These are phyloP conservation scores for Phytomonas sp. DNA, from an alignment of 208 protist genomes.

Conservation along the genomic window DNA sequence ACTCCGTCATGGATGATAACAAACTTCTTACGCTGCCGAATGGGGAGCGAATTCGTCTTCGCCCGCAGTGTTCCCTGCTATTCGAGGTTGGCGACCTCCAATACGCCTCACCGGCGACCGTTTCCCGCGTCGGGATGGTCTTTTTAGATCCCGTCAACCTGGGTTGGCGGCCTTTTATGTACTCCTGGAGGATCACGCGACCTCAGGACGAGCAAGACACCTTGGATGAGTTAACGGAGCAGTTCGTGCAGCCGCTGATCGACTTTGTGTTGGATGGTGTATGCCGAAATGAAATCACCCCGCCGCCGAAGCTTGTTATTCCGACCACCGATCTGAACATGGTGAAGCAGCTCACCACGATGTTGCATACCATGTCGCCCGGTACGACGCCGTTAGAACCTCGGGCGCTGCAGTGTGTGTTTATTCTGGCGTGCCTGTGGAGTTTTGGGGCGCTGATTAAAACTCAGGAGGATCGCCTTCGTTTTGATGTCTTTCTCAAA, in stretches of 20 bases:
- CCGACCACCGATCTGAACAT: slow-evolving; percentile 90
- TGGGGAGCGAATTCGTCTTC: slow-evolving; percentile 96
- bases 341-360: slow-evolving; percentile 91
- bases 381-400: slow-evolving; percentile 73
- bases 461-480: slow-evolving; percentile 56
- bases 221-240: slow-evolving; percentile 87
- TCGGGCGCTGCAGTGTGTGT: slow-evolving; percentile 90
- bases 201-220: slow-evolving; percentile 86
- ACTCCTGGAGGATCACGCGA: slow-evolving; percentile 85
- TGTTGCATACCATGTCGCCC: slow-evolving; percentile 84
- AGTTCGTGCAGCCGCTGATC: slow-evolving; percentile 90
- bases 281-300: slow-evolving; percentile 46
- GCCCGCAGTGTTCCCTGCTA: slow-evolving; percentile 92
- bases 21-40: slow-evolving; percentile 98
- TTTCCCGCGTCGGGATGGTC: slow-evolving; percentile 99
- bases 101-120: slow-evolving; percentile 98
- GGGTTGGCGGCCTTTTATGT: slow-evolving; percentile 92
- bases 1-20: slow-evolving; percentile 99
- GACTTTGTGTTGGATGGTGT: slow-evolving; percentile 93
- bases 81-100: slow-evolving; percentile 98
- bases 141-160: slow-evolving; percentile 98
- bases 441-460: slow-evolving; percentile 91
- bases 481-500: slow-evolving; percentile 95
- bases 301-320: slow-evolving; percentile 71
- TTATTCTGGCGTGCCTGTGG: slow-evolving; percentile 95